phyloP scores from a whole-genome alignment of 2,329 filamentous ascomycete species.

The Fusarium goolgardi region DNA sequence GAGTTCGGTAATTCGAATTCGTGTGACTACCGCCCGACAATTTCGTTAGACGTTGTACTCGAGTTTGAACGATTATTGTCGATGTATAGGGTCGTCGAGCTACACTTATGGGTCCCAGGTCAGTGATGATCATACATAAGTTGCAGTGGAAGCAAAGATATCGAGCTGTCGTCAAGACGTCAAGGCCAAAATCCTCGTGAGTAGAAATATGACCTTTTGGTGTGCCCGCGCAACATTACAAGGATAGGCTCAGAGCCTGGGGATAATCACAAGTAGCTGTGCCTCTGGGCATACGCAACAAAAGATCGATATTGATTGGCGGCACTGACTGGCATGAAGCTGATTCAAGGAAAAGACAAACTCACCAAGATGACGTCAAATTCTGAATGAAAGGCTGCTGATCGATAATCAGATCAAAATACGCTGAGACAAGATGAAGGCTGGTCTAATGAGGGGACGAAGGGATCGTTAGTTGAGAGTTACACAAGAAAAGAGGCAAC shows the following conservation, averaged over 20 bases:
- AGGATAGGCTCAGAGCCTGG: constrained; percentile 1
- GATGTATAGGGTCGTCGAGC: neutral
- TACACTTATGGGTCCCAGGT: constrained; percentile 8
- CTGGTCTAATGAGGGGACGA: constrained; percentile 12
- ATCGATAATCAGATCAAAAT: constrained; percentile 12
- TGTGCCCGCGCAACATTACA: constrained; percentile 13
- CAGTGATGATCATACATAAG: constrained; percentile 17
- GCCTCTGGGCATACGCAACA: constrained; percentile 21
- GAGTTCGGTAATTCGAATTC: neutral
- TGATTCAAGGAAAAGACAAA: constrained; percentile 33
- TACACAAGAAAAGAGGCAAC: neutral
- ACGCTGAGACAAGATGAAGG: constrained; percentile 12
- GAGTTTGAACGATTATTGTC: neutral
- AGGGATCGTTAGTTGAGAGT: constrained; percentile 2
- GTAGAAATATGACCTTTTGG: neutral
- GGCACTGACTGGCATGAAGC: constrained; percentile 26
- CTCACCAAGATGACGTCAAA: constrained; percentile 48
- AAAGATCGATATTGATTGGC: constrained; percentile 26
- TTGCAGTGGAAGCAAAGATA: constrained; percentile 10
- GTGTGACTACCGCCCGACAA: neutral
- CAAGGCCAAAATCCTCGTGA: neutral
- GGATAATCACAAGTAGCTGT: constrained; percentile 10
- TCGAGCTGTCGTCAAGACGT: neutral
- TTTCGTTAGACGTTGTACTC: neutral
- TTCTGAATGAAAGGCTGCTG: constrained; percentile 14